Base-by-base conservation (phyloP, 2,329 filamentous ascomycete genomes). In the Thyridium curvatum region DNA sequence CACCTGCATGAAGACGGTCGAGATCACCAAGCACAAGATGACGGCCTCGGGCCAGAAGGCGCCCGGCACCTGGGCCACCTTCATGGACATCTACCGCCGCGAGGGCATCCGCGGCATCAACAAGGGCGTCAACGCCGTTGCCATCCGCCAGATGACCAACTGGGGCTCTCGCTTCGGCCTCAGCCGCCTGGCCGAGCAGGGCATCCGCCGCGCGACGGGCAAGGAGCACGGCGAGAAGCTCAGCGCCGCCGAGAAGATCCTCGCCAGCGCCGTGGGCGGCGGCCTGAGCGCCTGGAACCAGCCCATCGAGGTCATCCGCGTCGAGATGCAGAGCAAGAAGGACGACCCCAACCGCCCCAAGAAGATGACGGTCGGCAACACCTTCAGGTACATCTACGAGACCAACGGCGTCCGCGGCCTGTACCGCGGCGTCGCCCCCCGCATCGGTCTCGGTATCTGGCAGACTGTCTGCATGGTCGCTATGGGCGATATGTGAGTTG, bases 401-500 rank as follows among this genome's bases (percentile, higher is more conserved):
- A 79, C 77, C 60, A 96, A 94, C 66, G 93, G 93, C 45, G 35
- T 97, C 58, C 85, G 82, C 72, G 93, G 93, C 58, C 74, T 98
- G 50, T 98, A 98, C 77, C 87, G 93, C 59, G 93, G 93, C 59
- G 91, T 98, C 48, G 76, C 88, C 52, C 93, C 93, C 54, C 84
- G 93, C 64, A 90, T 98, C 61, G 90, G 90, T 53, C 82, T 98
- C 48, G 84, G 93, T 60, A 79, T 98, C 71, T 98, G 93, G 93
- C 93, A 98, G 77, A 98, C 93, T 46, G 85, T 98, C 59, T 98
- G 93, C 77, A 98, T 98, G 93, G 93, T 98, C 68, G 93, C 91
- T 58, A 76, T 97, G 66, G 93, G 93, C 69, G 93, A 97, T 71
- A 90, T 94, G 89, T 94, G 70, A 74, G 88, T 79, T 38, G n/a